Base-by-base conservation (phyloP, 2,329 filamentous ascomycete species). In the Mariannaea sp. region DNA sequence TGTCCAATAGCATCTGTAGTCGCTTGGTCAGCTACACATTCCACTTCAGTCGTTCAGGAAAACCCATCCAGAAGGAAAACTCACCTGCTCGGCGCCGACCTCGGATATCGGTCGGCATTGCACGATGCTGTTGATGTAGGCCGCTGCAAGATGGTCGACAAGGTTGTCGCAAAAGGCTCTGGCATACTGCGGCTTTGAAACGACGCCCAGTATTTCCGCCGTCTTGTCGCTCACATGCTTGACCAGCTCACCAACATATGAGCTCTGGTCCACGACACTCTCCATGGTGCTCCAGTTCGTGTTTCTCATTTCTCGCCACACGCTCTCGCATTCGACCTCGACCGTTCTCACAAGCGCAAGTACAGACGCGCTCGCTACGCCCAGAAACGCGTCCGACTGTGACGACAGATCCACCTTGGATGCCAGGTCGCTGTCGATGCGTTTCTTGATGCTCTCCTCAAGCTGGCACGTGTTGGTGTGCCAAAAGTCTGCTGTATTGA, bases 401-500 rank as follows among this genome's bases (percentile, higher is more conserved):
- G 88, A 93, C 48, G 96, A 92, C 16, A 99, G 76, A 70, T 97
- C 93, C 6, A 99, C 88, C 57, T 84, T 86, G 24, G 84, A 75
- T 13, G 84, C 84, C 29, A 96, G 77, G 2, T 92, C 89, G 39
- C 83, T 79, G 59, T 97, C 94, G 58, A 99, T 92, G 8, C 92
- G 85, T 64, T 89, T 88, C 73, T 91, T 93, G 72, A 99, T 92
- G 71, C 90, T 96, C 65, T 97, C 92, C 70, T 97, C 93, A 1
- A 99, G 80, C 68, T 97, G 93, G 41, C 87, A 92, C 42, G 92
- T 94, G 24, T 96, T 97, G 20, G 85, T 85, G 68, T 97, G 93
- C 83, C 94, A 99, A 71, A 97, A 99, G 68, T 99, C 94, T 1
- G 94, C 93, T 1, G 94, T 97, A 69, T 99, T 99, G 41, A 99